Evolutionary conservation across 495 filamentous ascomycete species (phyloP), one percentile per base, ranked within the genome.

Genomic region (Sabuloglossum arenarium): DNA sequence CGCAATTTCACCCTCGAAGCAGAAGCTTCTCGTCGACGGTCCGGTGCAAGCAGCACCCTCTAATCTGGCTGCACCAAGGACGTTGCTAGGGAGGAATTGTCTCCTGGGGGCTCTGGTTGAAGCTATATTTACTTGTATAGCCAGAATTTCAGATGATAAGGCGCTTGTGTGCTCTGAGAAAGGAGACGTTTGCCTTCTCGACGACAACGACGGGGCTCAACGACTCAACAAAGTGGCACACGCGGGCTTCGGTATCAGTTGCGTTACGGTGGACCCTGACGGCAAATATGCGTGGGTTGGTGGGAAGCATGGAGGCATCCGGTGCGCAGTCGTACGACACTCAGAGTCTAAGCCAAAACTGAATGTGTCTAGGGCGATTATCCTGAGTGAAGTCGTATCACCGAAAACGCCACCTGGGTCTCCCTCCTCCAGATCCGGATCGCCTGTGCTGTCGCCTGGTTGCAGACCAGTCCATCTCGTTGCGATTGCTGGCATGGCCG

Each of bases 81-180:
- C 61, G 27, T 68, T 84, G 5, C 64, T 71, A 19, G 80, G 80
- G 21, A 70, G 81, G 51, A 84, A 84, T 61, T 79, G 75, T 65
- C 67, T 95, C 60, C 74, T 95, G 57, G 85, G 81, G 50, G 65
- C 75, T 60, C 70, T 98, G 61, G 77, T 86, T 5, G 88, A 96
- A 55, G 79, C 78, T 6, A 88, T 79, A 0, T 97, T 98, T 63
- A 84, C 82, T 47, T 81, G 81, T 59, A 77, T 85, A n/a, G 75
- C 80, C 27, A 76, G 79, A 24, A 77, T 96, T 50, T 81, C 84
- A 11, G 79, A 87, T 21, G 62, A 64, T 30, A 70, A 70, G 58
- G 71, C 72, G 10, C 67, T 77, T 0, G 53, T 77, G 21, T 73
- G 69, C 55, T 73, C 74, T 25, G 71, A 74, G 27, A 76, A 76